Evolutionary conservation across 2,329 filamentous ascomycete species (phyloP).

Genomic region (Fusarium clavum): DNA sequence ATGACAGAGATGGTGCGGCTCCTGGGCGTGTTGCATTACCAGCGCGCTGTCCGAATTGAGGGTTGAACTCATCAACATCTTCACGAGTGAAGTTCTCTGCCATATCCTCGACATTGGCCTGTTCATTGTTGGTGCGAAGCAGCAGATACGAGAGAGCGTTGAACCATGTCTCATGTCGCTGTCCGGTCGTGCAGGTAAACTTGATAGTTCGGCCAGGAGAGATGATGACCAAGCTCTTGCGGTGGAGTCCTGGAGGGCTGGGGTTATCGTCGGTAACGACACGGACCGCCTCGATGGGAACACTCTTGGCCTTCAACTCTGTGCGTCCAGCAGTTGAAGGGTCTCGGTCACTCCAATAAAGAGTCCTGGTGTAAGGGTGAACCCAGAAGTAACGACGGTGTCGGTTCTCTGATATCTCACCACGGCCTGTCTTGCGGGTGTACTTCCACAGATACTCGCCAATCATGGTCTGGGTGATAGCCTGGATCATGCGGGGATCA

Average conservation of each 20-base stretch:
- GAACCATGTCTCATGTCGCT: conserved; percentile 98
- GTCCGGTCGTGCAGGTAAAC: conserved; percentile 93
- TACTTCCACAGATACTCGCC: conserved; percentile 99
- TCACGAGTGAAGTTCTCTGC: conserved; percentile 69
- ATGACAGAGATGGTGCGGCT: conserved; percentile 76
- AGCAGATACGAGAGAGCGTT: conserved; percentile 95
- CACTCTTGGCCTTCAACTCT: conserved; percentile 86
- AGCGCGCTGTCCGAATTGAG: conserved; percentile 59
- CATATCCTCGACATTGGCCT: conserved; percentile 70
- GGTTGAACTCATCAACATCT: conserved; percentile 85
- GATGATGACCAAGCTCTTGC: conserved; percentile 90
- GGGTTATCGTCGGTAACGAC: conserved; percentile 96
- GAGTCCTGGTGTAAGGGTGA: conserved; percentile 93
- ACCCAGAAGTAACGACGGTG: conserved; percentile 99
- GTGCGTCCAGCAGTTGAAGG: conserved; percentile 81
- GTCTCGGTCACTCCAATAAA: conserved; percentile 97
- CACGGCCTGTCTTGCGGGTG: conserved; percentile 91
- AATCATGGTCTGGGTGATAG: conserved; percentile 99
- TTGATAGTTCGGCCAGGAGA: conserved; percentile 90
- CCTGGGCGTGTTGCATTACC: conserved; percentile 59
- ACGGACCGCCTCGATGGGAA: conserved; percentile 91
- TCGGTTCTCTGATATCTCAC: conserved; percentile 86
- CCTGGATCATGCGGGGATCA: conserved; percentile 98
- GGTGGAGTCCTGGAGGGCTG: conserved; percentile 92
- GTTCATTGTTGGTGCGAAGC: conserved; percentile 76